Conservation (phyloP, 257 asterid genomes). For the Nicotiana undulata region DNA sequence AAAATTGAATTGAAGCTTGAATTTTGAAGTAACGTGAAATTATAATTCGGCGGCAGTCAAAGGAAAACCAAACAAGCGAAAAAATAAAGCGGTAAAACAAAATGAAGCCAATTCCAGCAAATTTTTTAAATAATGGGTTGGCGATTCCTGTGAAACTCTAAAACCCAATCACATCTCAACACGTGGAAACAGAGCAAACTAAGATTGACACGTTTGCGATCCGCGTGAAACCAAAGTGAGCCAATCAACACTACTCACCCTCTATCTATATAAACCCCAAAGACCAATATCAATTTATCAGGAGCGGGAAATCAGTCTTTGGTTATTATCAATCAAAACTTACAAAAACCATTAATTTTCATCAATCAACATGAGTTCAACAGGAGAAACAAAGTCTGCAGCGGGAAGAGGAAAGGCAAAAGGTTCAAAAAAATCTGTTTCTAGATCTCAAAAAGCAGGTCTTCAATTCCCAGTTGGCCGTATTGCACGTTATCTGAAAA, state of each 20-base stretch:
- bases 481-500: conserved; percentile 46
- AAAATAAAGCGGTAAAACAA: neutral
- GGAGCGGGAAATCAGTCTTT: neutral
- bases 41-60: neutral
- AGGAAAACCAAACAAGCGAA: neutral
- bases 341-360: neutral
- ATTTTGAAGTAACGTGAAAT: too few relatives aligned
- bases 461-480: conserved; percentile 63
- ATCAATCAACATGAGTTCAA: conserved; percentile 17
- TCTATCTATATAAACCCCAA: neutral
- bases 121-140: neutral
- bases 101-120: neutral
- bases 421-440: conserved; percentile 21
- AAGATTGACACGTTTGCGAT: conserved; percentile 35
- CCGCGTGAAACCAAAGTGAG: neutral
- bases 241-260: conserved; percentile 2
- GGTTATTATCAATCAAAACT: neutral
- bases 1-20: too few relatives aligned
- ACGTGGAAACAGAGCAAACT: neutral
- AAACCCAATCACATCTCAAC: neutral
- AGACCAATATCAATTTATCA: neutral
- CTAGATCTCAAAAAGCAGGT: conserved; percentile 53
- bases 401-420: conserved; percentile 44
- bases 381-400: conserved; percentile 14
- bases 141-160: neutral